Evolutionary conservation across 148 eudicot genomes (phyloP).

Genomic region (Heliamphora exappendiculata): DNA sequence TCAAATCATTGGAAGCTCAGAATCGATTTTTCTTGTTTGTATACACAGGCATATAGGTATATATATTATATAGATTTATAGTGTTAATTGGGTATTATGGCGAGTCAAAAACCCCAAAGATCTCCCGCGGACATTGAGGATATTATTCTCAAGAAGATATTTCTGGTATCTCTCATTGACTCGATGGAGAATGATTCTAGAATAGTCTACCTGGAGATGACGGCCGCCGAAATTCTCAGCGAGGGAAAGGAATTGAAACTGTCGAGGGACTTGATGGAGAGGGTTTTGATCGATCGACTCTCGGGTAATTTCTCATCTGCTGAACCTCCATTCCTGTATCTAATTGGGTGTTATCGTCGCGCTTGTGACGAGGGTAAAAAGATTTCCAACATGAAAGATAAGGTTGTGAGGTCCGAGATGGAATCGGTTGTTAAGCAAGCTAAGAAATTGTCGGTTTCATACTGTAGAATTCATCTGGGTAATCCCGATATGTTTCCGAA

Average conservation of each 20-base stretch:
- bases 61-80: neutral
- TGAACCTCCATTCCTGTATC: conserved; percentile 66
- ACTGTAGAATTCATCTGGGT: conserved; percentile 80
- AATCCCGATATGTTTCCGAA: conserved; percentile 76
- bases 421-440: conserved; percentile 56
- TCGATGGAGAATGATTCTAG: conserved; percentile 56
- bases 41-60: neutral
- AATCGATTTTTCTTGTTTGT: neutral
- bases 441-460: conserved; percentile 59
- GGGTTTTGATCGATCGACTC: conserved; percentile 76
- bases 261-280: conserved; percentile 65
- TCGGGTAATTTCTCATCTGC: conserved; percentile 49
- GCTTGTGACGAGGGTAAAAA: conserved; percentile 77
- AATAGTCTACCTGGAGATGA: conserved; percentile 62
- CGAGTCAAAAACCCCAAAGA: conserved; percentile 58
- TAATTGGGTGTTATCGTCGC: conserved; percentile 59
- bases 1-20: neutral
- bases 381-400: conserved; percentile 69
- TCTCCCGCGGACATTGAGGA: conserved; percentile 77
- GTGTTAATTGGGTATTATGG: conserved; percentile 29
- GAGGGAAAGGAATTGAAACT: conserved; percentile 64
- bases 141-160: conserved; percentile 69
- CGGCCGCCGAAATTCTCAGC: conserved; percentile 88
- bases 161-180: conserved; percentile 56
- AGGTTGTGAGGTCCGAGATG: conserved; percentile 55